Evolutionary conservation across 768 basidiomycete species (phyloP).

Genomic region (Tubosaeta sp.): DNA sequence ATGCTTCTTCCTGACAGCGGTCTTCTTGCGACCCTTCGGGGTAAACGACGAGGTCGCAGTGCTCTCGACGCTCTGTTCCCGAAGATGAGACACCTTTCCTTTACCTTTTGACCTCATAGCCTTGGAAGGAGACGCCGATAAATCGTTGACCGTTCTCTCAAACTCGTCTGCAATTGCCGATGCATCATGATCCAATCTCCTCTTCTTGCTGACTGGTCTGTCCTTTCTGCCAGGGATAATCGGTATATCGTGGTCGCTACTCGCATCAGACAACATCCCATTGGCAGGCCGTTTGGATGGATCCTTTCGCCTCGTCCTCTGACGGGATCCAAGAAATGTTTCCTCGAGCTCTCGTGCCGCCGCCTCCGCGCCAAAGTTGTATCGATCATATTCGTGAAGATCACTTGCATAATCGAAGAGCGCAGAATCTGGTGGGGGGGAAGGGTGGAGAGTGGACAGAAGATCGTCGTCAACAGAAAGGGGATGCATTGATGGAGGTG

Average conservation of each 20-base stretch:
- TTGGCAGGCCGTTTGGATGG: slow-evolving; percentile 47
- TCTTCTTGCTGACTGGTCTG: slow-evolving; percentile 54
- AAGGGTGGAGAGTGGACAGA: slow-evolving; percentile 32
- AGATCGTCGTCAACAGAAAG: slow-evolving; percentile 33
- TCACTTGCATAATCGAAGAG: slow-evolving; percentile 29
- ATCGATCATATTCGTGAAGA: slow-evolving; percentile 21
- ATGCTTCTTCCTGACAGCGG: slow-evolving; percentile 52
- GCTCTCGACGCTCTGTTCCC: slow-evolving; percentile 60
- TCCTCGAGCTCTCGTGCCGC: slow-evolving; percentile 56
- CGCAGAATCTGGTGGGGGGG: slow-evolving; percentile 32
- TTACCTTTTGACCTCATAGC: slow-evolving; percentile 46
- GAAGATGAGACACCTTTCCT: slow-evolving; percentile 43
- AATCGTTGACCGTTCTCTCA: slow-evolving; percentile 40
- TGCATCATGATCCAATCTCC: slow-evolving; percentile 50
- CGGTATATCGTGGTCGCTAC: slow-evolving; percentile 52
- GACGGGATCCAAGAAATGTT: slow-evolving; percentile 41
- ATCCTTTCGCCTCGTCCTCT: slow-evolving; percentile 41
- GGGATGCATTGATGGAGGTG: slow-evolving; percentile 31
- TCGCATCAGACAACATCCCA: slow-evolving; percentile 50
- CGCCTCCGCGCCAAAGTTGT: slow-evolving; percentile 43
- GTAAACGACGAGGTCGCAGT: slow-evolving; percentile 34
- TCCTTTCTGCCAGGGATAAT: slow-evolving; percentile 31
- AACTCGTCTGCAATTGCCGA: slow-evolving; percentile 44
- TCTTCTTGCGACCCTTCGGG: slow-evolving; percentile 55
- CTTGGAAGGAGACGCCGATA: slow-evolving; percentile 33